Conservation (phyloP, 2,329 filamentous ascomycete genomes). For the Calonectria pseudoturangicola region DNA sequence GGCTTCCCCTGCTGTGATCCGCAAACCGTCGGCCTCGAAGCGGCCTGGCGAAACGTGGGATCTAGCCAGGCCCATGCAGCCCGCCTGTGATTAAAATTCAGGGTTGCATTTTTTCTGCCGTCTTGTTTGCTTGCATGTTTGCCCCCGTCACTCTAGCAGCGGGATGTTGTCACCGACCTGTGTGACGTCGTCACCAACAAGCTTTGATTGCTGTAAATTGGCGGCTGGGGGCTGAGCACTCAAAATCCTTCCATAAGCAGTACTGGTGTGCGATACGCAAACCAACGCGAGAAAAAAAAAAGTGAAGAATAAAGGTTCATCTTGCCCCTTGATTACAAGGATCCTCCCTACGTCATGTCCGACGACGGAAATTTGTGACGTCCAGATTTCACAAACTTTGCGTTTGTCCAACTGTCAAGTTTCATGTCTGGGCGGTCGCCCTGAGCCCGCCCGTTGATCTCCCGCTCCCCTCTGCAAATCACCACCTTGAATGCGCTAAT, state of each 20-base stretch:
- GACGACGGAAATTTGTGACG: not conserved
- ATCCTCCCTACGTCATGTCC: not conserved
- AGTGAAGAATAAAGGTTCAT: not conserved
- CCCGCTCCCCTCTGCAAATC: constrained; percentile 19
- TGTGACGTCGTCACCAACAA: not conserved
- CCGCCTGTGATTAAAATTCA: constrained; percentile 11
- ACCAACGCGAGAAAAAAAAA: not conserved
- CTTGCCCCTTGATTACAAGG: not conserved
- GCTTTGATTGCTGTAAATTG: not conserved
- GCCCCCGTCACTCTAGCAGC: not conserved
- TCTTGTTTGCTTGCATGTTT: not conserved
- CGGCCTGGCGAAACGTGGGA: constrained; percentile 26
- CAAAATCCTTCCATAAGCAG: not conserved
- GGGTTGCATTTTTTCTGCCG: constrained; percentile 1
- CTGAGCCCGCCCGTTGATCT: constrained; percentile 16
- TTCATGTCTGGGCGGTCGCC: not conserved
- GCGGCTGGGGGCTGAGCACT: not conserved
- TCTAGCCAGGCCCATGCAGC: constrained; percentile 13
- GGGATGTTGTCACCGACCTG: not conserved
- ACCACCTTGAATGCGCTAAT: not conserved
- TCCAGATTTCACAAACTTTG: not conserved
- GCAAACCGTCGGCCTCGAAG: not conserved
- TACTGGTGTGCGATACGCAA: not conserved
- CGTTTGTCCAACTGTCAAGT: constrained; percentile 10
- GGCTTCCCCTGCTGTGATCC: constrained; percentile 2